These are phyloP conservation scores for Colletotrichum sp. DNA, from an alignment of 2,329 filamentous ascomycete species.

Conservation along the genomic window DNA sequence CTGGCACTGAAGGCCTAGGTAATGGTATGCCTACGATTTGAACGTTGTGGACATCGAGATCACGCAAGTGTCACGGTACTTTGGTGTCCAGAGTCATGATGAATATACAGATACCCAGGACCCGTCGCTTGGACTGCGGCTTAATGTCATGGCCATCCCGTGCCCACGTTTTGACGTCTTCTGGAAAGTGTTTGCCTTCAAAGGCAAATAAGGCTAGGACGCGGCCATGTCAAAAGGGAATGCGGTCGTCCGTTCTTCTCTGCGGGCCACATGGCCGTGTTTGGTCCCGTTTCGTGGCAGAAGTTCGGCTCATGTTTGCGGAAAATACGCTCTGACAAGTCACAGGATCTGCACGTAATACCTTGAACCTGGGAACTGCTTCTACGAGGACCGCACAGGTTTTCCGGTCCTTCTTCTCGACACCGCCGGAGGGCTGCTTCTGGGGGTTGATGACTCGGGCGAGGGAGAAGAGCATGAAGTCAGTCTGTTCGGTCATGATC, in stretches of 20 bases:
- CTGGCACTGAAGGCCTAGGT: not conserved
- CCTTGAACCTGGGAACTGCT: not conserved
- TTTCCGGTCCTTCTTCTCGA: not conserved
- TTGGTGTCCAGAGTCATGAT: not conserved
- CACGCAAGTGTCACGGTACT: not conserved
- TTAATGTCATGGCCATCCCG: not conserved
- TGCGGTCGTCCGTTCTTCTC: not conserved
- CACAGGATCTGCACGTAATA: conserved; percentile 8
- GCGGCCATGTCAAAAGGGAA: not conserved
- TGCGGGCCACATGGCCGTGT: not conserved
- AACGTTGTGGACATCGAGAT: not conserved
- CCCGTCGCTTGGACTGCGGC: not conserved
- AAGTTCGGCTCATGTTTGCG: conserved; percentile 2
- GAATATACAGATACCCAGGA: not conserved
- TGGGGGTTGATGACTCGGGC: not conserved
- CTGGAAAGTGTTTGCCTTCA: not conserved
- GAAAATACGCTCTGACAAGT: not conserved
- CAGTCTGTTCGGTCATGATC: not conserved
- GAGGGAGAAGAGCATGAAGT: not conserved
- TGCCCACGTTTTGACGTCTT: conserved; percentile 8
- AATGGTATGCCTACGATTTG: not conserved
- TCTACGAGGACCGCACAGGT: not conserved
- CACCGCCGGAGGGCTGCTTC: not conserved
- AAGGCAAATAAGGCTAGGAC: not conserved
- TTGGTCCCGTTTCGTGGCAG: conserved; percentile 6